Evolutionary conservation across 352 stramenopile species (phyloP), one percentile per base, ranked within the genome.

Genomic region (Phytophthora hibernalis): DNA sequence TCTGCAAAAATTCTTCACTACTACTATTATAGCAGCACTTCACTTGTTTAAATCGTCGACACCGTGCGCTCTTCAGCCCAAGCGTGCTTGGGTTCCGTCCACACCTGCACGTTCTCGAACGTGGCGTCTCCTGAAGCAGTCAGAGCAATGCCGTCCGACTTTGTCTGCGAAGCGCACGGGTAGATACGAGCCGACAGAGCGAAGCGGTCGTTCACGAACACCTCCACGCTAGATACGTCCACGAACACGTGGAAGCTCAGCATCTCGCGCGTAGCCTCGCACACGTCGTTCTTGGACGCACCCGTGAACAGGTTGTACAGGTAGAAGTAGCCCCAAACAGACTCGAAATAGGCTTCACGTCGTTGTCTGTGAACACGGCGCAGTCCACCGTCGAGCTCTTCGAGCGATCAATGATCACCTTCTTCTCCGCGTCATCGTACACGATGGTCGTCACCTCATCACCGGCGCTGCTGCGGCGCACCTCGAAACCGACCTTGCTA

Each of bases 131-230:
- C 78, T 4, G 78, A 80, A 48, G 79, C 56, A 12, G 72, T 56
- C 35, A 91, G 60, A 55, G 82, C 73, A 65, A 91, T 91, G 35
- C 80, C 76, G 26, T 89, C 78, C 10, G 82, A 89, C 28, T 58
- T 66, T 9, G 73, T 76, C 65, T 83, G 55, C 38, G 55, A 53
- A 21, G 74, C 80, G 59, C 82, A 91, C 43, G 82, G 80, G 68
- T 91, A 91, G 31, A 91, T 77, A 28, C 82, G 82, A 59, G 80
- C 75, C 38, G 82, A 91, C 24, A 91, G 70, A 18, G 78, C 54
- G 50, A 91, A 89, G 61, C 82, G 80, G 61, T 71, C 80, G 72
- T 91, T 91, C 59, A 91, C 79, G 38, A 91, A 89, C 61, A 91
- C 82, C 48, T 91, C 82, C 18, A 88, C 70, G 26, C 74, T 80